Conservation (phyloP, 2,329 filamentous ascomycete genomes). For the Dendryphion nanum region DNA sequence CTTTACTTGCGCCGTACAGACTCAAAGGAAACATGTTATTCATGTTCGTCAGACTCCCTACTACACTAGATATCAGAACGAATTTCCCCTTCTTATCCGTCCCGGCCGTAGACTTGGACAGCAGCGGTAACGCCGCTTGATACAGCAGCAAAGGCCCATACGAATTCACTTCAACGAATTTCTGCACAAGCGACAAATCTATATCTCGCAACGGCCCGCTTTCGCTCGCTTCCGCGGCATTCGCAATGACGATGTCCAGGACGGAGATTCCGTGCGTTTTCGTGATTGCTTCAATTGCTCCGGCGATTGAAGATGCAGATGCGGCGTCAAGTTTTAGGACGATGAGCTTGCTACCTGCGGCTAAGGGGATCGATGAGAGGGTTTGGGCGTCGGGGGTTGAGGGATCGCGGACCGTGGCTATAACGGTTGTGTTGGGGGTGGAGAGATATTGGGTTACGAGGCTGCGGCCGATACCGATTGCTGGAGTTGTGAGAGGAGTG, state of each 20-base stretch:
- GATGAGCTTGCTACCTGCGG: slow-evolving; percentile 7
- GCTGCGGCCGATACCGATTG: slow-evolving; percentile 37
- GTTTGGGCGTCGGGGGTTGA: slow-evolving; percentile 13
- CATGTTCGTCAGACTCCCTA: slow-evolving; percentile 12
- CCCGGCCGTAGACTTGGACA: slow-evolving; percentile 2
- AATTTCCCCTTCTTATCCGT: slow-evolving; percentile 10
- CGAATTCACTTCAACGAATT: slow-evolving; percentile 13
- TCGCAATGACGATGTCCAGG: slow-evolving; percentile 40
- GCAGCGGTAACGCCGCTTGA: slow-evolving; percentile 8
- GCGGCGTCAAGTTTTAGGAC: slow-evolving; percentile 12
- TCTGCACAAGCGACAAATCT: slow-evolving; percentile 6
- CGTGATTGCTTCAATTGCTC: slow-evolving; percentile 20
- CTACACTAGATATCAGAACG: slow-evolving; percentile 13
- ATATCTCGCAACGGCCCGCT: slow-evolving; percentile 1
- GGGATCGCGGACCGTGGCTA: slow-evolving; percentile 41
- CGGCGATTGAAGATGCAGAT: slow-evolving; percentile 22
- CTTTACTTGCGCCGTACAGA: slow-evolving; percentile 18
- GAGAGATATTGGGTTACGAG: slow-evolving; percentile 36
- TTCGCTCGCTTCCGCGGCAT: slow-evolving; percentile 29
- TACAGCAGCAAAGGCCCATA: slow-evolving; percentile 17
- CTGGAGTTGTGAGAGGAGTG: not conserved
- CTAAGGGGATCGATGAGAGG: slow-evolving; percentile 24
- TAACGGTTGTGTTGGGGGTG: slow-evolving; percentile 39
- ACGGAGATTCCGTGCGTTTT: slow-evolving; percentile 3
- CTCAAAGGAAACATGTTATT: slow-evolving; percentile 3